phyloP scores from a whole-genome alignment of 805 yeast species.

The Candida sithepensis region DNA sequence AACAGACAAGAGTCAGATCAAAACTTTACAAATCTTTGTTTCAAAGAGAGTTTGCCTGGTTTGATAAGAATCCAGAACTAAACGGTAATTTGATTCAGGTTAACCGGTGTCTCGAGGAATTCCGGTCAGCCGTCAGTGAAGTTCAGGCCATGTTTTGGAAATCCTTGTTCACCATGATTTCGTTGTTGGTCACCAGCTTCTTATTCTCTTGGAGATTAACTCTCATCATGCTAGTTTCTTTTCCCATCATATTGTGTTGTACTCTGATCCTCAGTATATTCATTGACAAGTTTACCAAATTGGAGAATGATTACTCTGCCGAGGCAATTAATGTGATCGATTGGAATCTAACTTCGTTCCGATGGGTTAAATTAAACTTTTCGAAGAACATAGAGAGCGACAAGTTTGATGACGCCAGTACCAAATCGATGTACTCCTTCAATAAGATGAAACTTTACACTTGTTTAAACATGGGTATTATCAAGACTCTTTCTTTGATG shows the following conservation, averaged over 20 bases:
- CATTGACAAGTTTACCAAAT: conserved; percentile 44
- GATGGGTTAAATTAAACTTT: conserved; percentile 57
- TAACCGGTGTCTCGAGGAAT: conserved; percentile 72
- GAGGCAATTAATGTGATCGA: conserved; percentile 57
- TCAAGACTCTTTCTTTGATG: conserved; percentile 55
- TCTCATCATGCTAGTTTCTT: conserved; percentile 64
- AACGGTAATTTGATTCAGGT: conserved; percentile 64
- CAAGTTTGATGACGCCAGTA: conserved; percentile 35
- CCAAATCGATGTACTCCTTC: conserved; percentile 35
- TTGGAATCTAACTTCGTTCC: conserved; percentile 64
- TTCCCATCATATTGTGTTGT: conserved; percentile 60
- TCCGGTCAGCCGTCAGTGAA: conserved; percentile 65
- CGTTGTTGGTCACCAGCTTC: conserved; percentile 62
- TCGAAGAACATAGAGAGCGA: conserved; percentile 51
- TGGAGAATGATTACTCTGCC: conserved; percentile 57
- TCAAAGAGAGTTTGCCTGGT: conserved; percentile 53
- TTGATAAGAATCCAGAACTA: conserved; percentile 50
- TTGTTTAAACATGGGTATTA: conserved; percentile 51
- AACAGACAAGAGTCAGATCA: conserved; percentile 54
- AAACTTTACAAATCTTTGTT: conserved; percentile 43
- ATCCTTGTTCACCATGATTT: conserved; percentile 47
- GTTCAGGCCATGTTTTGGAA: conserved; percentile 56
- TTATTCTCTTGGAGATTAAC: conserved; percentile 84
- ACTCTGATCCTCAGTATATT: conserved; percentile 49
- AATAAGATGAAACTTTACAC: conserved; percentile 43